phyloP scores from a whole-genome alignment of 768 basidiomycete species.

The Hemileccinum rubropunctum region DNA sequence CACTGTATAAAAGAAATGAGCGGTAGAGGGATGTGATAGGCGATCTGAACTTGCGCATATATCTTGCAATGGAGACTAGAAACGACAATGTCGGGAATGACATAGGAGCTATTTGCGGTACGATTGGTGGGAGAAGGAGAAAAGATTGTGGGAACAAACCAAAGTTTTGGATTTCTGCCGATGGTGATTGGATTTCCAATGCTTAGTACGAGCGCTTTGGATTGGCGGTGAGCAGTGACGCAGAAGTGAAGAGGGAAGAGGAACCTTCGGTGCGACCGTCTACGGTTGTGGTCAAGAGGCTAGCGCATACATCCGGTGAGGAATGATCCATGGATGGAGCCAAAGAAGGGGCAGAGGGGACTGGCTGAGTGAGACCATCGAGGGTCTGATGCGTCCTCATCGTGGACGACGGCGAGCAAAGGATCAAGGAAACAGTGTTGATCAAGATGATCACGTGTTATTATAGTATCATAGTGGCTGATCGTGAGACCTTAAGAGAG shows the following conservation, averaged over 20 bases:
- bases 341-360: constrained; percentile 24
- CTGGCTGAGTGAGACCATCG: constrained; percentile 29
- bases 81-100: constrained; percentile 58
- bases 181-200: constrained; percentile 64
- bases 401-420: constrained; percentile 5
- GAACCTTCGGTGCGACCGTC: constrained; percentile 67
- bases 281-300: constrained; percentile 56
- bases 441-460: constrained; percentile 1
- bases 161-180: constrained; percentile 67
- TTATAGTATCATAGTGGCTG: no score
- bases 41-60: constrained; percentile 58
- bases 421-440: no score
- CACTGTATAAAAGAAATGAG: constrained; percentile 37
- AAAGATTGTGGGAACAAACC: constrained; percentile 37
- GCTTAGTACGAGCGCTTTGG: constrained; percentile 55
- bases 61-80: constrained; percentile 75
- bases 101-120: constrained; percentile 48
- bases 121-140: neutral
- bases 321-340: constrained; percentile 7
- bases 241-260: neutral
- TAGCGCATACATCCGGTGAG: constrained; percentile 60
- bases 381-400: constrained; percentile 17
- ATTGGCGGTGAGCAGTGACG: constrained; percentile 1
- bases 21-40: neutral
- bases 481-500: neutral